A percentile compares a stretch with the other conserved stretches of the same genome.
These are phyloP conservation scores for Fraxinus americana DNA, from an alignment of 257 asterid genomes.

Conservation along the genomic window DNA sequence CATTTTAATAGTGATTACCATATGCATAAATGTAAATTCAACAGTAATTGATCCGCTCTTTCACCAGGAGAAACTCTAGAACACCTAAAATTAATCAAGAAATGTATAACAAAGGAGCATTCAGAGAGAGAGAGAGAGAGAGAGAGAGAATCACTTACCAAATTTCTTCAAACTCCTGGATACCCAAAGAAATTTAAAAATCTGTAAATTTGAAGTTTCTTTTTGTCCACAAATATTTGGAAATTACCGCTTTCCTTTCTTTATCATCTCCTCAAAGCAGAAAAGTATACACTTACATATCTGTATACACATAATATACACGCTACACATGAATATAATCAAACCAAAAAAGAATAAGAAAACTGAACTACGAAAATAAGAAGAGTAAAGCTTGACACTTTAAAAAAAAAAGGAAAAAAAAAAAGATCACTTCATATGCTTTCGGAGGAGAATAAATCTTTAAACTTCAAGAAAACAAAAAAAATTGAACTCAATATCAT, in stretches of 20 bases:
- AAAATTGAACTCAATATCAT: background rate
- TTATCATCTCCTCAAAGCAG: slow-evolving; percentile 7
- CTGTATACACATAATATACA: background rate
- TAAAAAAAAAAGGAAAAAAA: background rate
- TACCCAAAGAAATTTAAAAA: background rate
- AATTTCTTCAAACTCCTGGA: background rate
- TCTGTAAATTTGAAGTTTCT: background rate
- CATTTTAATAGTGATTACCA: background rate
- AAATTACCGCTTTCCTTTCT: slow-evolving; percentile 17
- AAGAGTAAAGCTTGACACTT: background rate
- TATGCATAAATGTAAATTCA: background rate
- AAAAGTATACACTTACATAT: background rate
- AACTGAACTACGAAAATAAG: slow-evolving; percentile 5
- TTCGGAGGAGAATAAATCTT: background rate
- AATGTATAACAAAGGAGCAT: background rate
- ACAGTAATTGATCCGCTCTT: background rate
- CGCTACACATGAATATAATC: background rate
- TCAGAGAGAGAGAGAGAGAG: background rate
- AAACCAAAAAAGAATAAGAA: background rate
- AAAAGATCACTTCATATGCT: background rate
- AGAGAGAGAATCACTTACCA: background rate
- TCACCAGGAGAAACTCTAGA: background rate
- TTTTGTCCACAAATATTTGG: slow-evolving; percentile 25
- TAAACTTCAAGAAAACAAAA: background rate
- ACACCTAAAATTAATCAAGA: background rate